Conservation (phyloP, 768 basidiomycete species). For the Rhodotorula paludigena region DNA sequence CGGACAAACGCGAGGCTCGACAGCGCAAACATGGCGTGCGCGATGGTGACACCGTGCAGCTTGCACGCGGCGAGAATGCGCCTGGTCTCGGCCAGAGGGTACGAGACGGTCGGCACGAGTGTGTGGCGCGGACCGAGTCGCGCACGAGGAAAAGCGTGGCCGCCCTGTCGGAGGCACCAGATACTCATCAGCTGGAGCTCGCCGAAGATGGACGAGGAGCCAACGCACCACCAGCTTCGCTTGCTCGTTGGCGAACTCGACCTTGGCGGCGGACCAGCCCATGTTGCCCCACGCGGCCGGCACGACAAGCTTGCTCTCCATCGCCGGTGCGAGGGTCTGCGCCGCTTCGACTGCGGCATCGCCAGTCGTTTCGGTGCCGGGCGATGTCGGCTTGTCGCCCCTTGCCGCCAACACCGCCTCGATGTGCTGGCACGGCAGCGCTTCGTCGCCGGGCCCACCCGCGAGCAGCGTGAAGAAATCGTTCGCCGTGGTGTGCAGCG, state of each 20-base stretch:
- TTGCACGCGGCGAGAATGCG: slow-evolving; percentile 67
- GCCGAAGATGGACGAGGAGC: not conserved
- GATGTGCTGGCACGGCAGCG: slow-evolving; percentile 12
- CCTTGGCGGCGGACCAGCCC: slow-evolving; percentile 52
- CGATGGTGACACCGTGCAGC: slow-evolving; percentile 64
- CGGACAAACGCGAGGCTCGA: slow-evolving; percentile 70
- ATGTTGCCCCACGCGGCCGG: slow-evolving; percentile 48
- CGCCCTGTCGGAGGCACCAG: slow-evolving; percentile 51
- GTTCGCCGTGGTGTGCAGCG: slow-evolving; percentile 72
- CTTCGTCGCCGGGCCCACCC: not conserved
- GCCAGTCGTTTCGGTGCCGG: too few relatives aligned
- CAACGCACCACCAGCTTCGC: slow-evolving; percentile 52
- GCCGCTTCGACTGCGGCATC: not conserved
- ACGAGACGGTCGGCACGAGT: slow-evolving; percentile 64
- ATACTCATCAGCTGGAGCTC: slow-evolving; percentile 44
- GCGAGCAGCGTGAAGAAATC: slow-evolving; percentile 65
- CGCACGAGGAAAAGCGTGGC: slow-evolving; percentile 63
- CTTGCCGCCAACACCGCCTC: not conserved
- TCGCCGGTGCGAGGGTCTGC: slow-evolving; percentile 49
- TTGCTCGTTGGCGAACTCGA: slow-evolving; percentile 60
- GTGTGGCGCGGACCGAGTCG: slow-evolving; percentile 51
- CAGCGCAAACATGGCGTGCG: slow-evolving; percentile 67
- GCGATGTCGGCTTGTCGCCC: not conserved
- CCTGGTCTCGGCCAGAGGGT: slow-evolving; percentile 58
- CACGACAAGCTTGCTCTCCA: slow-evolving; percentile 56